Conservation (phyloP, 139 green algal genomes). For the Picocystis salinarum region DNA sequence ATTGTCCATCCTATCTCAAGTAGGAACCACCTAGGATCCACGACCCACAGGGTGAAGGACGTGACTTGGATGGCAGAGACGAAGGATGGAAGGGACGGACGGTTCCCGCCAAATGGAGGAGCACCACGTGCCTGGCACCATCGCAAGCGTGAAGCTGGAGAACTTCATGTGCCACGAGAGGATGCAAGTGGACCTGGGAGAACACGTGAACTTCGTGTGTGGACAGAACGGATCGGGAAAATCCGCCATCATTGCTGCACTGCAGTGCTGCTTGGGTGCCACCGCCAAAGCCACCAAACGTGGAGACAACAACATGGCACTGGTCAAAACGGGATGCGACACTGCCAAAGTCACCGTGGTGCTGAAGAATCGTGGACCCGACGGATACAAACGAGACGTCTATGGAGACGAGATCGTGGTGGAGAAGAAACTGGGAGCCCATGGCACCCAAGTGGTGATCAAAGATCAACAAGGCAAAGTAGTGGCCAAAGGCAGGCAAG, state of each 20-base stretch:
- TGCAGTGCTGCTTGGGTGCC: conserved; percentile 49
- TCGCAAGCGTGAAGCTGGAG: conserved; percentile 19
- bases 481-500: neutral
- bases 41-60: no score
- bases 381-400: conserved; percentile 29
- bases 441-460: conserved; percentile 7
- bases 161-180: conserved; percentile 67
- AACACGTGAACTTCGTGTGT: conserved; percentile 44
- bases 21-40: no score
- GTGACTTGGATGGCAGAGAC: no score
- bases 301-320: conserved; percentile 7
- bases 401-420: conserved; percentile 42
- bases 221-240: conserved; percentile 57
- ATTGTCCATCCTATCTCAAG: no score
- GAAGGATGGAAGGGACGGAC: no score
- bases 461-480: conserved; percentile 1
- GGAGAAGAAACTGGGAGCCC: conserved; percentile 14
- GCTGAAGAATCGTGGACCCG: conserved; percentile 42
- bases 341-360: conserved; percentile 20
- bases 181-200: conserved; percentile 39
- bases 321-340: conserved; percentile 21
- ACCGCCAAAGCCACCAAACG: conserved; percentile 33
- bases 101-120: no score
- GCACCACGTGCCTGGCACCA: no score
- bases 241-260: conserved; percentile 34